Conservation (phyloP, 148 eudicot species). For the Linanthus parryae region DNA sequence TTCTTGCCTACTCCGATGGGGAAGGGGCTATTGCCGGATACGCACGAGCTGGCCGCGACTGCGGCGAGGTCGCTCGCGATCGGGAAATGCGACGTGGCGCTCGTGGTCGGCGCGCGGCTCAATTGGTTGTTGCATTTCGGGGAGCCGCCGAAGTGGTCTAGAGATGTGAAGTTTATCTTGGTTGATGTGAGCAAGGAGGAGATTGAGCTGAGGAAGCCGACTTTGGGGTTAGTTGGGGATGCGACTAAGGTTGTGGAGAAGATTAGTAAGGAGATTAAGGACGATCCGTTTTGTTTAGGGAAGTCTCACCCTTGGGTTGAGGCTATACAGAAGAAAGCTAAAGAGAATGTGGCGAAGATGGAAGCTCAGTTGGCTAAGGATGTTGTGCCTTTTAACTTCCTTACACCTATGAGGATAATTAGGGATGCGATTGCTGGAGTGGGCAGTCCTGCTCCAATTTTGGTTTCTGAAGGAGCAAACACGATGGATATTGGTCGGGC, state of each 20-base stretch:
- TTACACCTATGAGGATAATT: slow-evolving; percentile 90
- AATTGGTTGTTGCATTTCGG: slow-evolving; percentile 98
- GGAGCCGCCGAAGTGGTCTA: slow-evolving; percentile 86
- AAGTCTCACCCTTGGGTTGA: slow-evolving; percentile 75
- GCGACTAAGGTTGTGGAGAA: slow-evolving; percentile 56
- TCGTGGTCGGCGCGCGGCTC: slow-evolving; percentile 82
- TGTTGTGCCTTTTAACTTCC: slow-evolving; percentile 87
- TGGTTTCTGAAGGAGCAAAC: slow-evolving; percentile 95
- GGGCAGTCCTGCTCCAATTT: slow-evolving; percentile 80
- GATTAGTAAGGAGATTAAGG: slow-evolving; percentile 73
- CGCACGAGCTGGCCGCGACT: slow-evolving; percentile 77
- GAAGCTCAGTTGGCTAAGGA: slow-evolving; percentile 74
- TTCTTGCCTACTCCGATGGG: slow-evolving; percentile 98
- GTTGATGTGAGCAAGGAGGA: slow-evolving; percentile 75
- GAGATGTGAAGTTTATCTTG: slow-evolving; percentile 82
- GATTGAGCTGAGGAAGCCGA: slow-evolving; percentile 65
- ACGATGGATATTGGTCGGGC: slow-evolving; percentile 95
- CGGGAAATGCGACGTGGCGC: slow-evolving; percentile 88
- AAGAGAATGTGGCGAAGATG: slow-evolving; percentile 82
- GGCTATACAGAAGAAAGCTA: slow-evolving; percentile 55
- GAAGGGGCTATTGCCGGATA: slow-evolving; percentile 83
- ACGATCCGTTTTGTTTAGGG: slow-evolving; percentile 86
- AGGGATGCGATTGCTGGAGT: slow-evolving; percentile 68
- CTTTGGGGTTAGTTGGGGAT: slow-evolving; percentile 77
- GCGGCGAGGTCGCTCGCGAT: slow-evolving; percentile 90